phyloP scores from a whole-genome alignment of 306 rosid genomes.

The Abrus precatorius region DNA sequence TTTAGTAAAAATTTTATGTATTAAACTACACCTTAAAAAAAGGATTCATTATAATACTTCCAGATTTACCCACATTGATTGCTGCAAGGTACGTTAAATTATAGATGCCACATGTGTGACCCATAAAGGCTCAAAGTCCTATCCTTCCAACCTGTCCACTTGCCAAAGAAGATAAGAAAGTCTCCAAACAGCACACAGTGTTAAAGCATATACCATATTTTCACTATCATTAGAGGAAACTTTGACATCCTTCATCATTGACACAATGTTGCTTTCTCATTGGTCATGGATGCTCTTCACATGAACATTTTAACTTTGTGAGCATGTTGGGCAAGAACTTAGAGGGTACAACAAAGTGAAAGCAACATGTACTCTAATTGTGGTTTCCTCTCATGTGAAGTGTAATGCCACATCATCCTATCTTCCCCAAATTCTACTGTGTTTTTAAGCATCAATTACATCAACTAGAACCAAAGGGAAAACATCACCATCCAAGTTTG shows the following conservation, averaged over 20 bases:
- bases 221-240: constrained; percentile 26
- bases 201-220: constrained; percentile 35
- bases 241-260: constrained; percentile 14
- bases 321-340: not conserved
- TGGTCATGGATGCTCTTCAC: constrained; percentile 4
- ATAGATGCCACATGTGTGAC: constrained; percentile 30
- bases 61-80: not conserved
- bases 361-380: constrained; percentile 11
- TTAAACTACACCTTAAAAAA: too few species aligned
- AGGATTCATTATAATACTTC: not conserved
- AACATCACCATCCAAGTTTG: not conserved
- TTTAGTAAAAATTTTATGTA: too few species aligned
- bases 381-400: constrained; percentile 28
- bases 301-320: not conserved
- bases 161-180: constrained; percentile 40
- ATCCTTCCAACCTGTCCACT: constrained; percentile 48
- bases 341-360: not conserved
- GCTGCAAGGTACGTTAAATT: not conserved
- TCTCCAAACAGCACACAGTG: not conserved
- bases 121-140: constrained; percentile 21
- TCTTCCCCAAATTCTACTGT: not conserved
- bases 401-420: constrained; percentile 19
- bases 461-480: not conserved
- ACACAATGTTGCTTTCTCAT: constrained; percentile 1
- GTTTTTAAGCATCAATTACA: not conserved